Percentiles rank a stretch among this genome's conserved stretches.
These are phyloP conservation scores for Myxozyma nipponensis DNA, from an alignment of 805 yeast genomes.

Conservation along the genomic window DNA sequence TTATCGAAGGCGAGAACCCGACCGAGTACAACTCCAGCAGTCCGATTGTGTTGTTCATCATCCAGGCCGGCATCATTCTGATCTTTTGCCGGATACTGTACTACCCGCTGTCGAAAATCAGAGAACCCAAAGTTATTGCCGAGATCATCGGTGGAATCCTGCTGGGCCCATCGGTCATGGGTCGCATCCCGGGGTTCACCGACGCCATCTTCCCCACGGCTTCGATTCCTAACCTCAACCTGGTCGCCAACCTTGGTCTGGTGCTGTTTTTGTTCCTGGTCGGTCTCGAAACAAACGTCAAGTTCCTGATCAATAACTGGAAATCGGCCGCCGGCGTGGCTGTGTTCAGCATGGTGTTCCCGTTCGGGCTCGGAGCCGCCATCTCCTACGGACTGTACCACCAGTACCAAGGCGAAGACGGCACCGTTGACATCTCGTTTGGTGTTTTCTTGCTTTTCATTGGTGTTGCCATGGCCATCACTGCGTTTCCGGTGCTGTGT, in stretches of 20 bases:
- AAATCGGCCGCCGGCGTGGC: constrained; percentile 67
- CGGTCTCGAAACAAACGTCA: constrained; percentile 73
- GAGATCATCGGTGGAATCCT: constrained; percentile 76
- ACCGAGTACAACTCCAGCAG: constrained; percentile 52
- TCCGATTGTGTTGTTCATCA: constrained; percentile 66
- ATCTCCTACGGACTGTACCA: constrained; percentile 65
- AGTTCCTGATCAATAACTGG: constrained; percentile 57
- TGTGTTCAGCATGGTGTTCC: constrained; percentile 65
- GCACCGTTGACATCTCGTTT: constrained; percentile 39
- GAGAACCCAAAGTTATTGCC: constrained; percentile 77
- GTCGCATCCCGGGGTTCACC: constrained; percentile 66
- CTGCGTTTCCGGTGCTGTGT: constrained; percentile 82
- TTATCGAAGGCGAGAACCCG: constrained; percentile 70
- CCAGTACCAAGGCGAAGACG: constrained; percentile 34
- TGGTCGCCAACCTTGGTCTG: constrained; percentile 71
- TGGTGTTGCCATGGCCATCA: constrained; percentile 78
- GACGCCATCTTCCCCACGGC: constrained; percentile 58
- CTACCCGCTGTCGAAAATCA: constrained; percentile 55
- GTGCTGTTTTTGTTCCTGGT: constrained; percentile 70
- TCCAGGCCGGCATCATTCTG: constrained; percentile 49
- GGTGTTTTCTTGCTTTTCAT: constrained; percentile 76
- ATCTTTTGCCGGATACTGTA: constrained; percentile 57
- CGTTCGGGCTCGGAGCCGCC: constrained; percentile 75
- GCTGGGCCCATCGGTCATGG: constrained; percentile 72
- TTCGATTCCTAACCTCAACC: constrained; percentile 59